Conservation (phyloP, 495 filamentous ascomycete genomes). For the Pyrenula aspistea region DNA sequence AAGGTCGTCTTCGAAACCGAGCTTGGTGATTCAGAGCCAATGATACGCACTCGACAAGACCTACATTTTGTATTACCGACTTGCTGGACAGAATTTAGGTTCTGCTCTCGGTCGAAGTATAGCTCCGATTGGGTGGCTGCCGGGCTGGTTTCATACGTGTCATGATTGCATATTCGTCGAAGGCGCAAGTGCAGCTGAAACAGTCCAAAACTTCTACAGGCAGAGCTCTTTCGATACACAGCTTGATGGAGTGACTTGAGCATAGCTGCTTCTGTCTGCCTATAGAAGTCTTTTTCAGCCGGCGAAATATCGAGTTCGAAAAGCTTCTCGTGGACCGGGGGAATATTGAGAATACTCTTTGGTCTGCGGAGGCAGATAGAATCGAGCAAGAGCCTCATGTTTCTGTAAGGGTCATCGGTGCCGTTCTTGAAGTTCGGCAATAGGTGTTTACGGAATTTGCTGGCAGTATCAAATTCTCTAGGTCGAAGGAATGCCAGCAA, state of each 20-base stretch:
- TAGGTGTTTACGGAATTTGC: slow-evolving; percentile 64
- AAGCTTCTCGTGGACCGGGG: slow-evolving; percentile 33
- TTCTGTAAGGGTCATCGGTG: slow-evolving; percentile 60
- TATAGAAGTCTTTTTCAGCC: slow-evolving; percentile 10
- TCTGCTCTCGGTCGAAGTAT: slow-evolving; percentile 6
- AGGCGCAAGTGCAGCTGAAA: not conserved
- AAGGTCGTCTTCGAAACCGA: slow-evolving; percentile 12
- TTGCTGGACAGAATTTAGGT: slow-evolving; percentile 5
- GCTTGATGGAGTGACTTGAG: not conserved
- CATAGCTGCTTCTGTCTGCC: slow-evolving; percentile 8
- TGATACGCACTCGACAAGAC: slow-evolving; percentile 5
- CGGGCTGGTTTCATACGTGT: slow-evolving; percentile 24
- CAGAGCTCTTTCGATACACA: not conserved
- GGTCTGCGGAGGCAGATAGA: slow-evolving; percentile 84
- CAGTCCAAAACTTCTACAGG: not conserved
- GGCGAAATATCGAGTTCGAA: slow-evolving; percentile 17
- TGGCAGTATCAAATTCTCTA: slow-evolving; percentile 41
- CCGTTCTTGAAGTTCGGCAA: slow-evolving; percentile 57
- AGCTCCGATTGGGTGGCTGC: slow-evolving; percentile 17
- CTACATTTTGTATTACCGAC: slow-evolving; percentile 9
- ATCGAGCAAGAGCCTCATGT: slow-evolving; percentile 79
- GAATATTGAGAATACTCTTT: slow-evolving; percentile 82
- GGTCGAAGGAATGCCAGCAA: slow-evolving; percentile 2
- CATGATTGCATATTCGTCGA: slow-evolving; percentile 24
- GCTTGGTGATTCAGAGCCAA: not conserved